Evolutionary conservation across 2,329 filamentous ascomycete species (phyloP).

Genomic region (Fonsecaea monophora): DNA sequence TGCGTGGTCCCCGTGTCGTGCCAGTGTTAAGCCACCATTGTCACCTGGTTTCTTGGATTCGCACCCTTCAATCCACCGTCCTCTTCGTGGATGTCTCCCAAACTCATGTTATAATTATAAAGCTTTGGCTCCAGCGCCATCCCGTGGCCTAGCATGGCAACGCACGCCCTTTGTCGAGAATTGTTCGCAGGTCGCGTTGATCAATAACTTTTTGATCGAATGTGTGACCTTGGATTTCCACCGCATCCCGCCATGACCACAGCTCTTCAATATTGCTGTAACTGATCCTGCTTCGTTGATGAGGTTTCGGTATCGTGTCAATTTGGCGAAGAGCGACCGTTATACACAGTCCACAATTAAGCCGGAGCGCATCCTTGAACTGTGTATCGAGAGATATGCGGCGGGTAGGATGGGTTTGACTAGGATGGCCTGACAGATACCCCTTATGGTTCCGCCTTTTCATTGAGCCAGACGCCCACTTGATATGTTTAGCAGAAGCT

Average conservation of each 20-base stretch:
- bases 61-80: background rate
- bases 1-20: background rate
- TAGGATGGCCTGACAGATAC: slow-evolving; percentile 81
- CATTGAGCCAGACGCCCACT: background rate
- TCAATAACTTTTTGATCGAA: background rate
- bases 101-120: background rate
- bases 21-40: background rate
- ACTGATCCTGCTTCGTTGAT: slow-evolving; percentile 64
- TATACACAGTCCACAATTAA: slow-evolving; percentile 83
- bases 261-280: slow-evolving; percentile 59
- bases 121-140: background rate
- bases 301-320: slow-evolving; percentile 83
- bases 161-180: background rate
- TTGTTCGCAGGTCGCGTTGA: background rate
- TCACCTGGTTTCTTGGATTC: background rate
- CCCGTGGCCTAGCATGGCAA: background rate
- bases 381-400: slow-evolving; percentile 76
- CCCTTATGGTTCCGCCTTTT: background rate
- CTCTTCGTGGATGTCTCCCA: background rate
- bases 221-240: background rate
- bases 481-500: background rate
- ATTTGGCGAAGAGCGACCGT: slow-evolving; percentile 75
- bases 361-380: slow-evolving; percentile 95
- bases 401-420: slow-evolving; percentile 95
- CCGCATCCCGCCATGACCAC: slow-evolving; percentile 57